Evolutionary conservation across 352 stramenopile genomes (phyloP).

Genomic region (Phytophthora megakarya): DNA sequence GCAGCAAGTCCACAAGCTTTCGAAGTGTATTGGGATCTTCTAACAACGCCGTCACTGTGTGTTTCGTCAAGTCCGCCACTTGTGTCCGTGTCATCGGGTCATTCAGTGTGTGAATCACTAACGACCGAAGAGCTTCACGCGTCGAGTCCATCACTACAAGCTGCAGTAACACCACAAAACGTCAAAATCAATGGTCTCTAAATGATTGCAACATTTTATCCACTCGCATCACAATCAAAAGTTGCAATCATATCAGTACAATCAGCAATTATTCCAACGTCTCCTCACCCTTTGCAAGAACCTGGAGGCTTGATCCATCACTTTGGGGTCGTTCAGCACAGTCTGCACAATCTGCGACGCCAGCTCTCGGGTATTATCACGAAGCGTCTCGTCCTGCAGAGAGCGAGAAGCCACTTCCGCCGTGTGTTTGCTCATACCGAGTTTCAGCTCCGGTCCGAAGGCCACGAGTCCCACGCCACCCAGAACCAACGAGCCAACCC

Average conservation of each 20-base stretch:
- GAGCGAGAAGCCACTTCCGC: slow-evolving; percentile 82
- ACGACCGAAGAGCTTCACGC: slow-evolving; percentile 47
- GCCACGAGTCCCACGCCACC: slow-evolving; percentile 61
- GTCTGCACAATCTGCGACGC: slow-evolving; percentile 88
- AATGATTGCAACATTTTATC: slow-evolving; percentile 23
- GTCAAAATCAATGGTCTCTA: slow-evolving; percentile 1
- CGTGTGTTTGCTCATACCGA: slow-evolving; percentile 83
- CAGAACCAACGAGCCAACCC: slow-evolving; percentile 47
- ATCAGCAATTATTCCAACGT: not conserved
- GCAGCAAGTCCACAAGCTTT: slow-evolving; percentile 62
- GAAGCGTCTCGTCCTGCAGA: slow-evolving; percentile 83
- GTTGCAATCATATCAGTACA: slow-evolving; percentile 37
- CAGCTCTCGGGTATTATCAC: slow-evolving; percentile 71
- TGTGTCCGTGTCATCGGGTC: slow-evolving; percentile 61
- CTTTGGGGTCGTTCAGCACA: slow-evolving; percentile 84
- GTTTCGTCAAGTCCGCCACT: slow-evolving; percentile 55
- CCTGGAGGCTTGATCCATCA: slow-evolving; percentile 75
- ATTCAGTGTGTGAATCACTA: slow-evolving; percentile 68
- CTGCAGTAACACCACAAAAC: slow-evolving; percentile 31
- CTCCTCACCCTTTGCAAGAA: slow-evolving; percentile 69
- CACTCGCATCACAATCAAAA: not conserved
- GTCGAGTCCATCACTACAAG: slow-evolving; percentile 75
- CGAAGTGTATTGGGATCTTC: slow-evolving; percentile 62
- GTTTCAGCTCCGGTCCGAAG: slow-evolving; percentile 77
- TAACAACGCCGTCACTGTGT: slow-evolving; percentile 48